These are phyloP conservation scores for Epichloe brachyelytri DNA, from an alignment of 2,329 filamentous ascomycete species.

Conservation along the genomic window DNA sequence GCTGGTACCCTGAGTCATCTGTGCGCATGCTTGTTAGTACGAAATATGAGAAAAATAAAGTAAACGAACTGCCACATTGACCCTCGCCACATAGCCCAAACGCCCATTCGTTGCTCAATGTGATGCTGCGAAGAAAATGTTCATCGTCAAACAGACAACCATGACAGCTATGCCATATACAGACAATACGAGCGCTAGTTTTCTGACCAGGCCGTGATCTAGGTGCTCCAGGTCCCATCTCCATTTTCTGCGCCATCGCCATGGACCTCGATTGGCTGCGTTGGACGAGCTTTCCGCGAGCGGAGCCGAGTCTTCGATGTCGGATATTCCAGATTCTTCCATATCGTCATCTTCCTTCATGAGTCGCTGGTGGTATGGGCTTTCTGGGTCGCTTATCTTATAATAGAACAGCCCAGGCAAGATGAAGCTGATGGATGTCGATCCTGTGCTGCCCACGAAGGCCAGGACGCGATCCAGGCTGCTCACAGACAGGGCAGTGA, in stretches of 20 bases:
- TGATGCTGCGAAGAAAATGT: slow-evolving; percentile 62
- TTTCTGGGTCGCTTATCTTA: slow-evolving; percentile 88
- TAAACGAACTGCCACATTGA: not conserved
- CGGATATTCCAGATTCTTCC: slow-evolving; percentile 40
- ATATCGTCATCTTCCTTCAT: slow-evolving; percentile 85
- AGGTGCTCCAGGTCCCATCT: slow-evolving; percentile 50
- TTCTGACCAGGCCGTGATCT: slow-evolving; percentile 53
- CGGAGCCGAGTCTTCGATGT: slow-evolving; percentile 33
- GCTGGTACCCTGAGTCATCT: not conserved
- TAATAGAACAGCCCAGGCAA: slow-evolving; percentile 95
- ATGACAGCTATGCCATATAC: slow-evolving; percentile 82
- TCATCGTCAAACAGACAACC: slow-evolving; percentile 75
- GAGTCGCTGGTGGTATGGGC: slow-evolving; percentile 70
- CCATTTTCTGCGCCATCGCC: slow-evolving; percentile 44
- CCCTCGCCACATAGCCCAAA: not conserved
- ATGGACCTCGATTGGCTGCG: slow-evolving; percentile 20
- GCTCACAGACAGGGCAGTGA: slow-evolving; percentile 80
- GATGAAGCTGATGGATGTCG: slow-evolving; percentile 93
- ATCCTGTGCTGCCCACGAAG: slow-evolving; percentile 89
- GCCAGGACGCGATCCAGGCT: slow-evolving; percentile 84
- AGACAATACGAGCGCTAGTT: slow-evolving; percentile 60
- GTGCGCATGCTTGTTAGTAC: slow-evolving; percentile 1
- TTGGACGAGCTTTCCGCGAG: slow-evolving; percentile 29
- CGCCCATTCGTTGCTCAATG: slow-evolving; percentile 31
- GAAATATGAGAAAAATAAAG: not conserved